Evolutionary conservation across 106 monocot genomes (phyloP), one percentile per base, ranked within the genome.

Genomic region (Gastrodia elata): DNA sequence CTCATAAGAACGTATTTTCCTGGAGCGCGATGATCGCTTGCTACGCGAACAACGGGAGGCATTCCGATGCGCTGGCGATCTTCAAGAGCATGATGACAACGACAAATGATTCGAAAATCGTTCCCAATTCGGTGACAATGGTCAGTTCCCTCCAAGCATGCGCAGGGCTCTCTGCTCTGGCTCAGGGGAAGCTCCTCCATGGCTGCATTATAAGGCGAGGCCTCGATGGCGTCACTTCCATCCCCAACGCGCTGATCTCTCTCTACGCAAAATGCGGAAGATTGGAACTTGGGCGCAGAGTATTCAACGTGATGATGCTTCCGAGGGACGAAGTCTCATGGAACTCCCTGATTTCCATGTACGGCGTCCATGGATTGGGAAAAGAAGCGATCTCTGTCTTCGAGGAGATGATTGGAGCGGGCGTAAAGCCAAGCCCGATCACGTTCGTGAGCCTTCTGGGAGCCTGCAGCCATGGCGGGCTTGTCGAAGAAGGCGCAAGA

Each of bases 21-120:
- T 93, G 90, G 93, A 93, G 88, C 46, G 90, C 97, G 27, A 93
- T 97, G 85, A 87, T 97, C 38, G 81, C 82, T 46, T 95, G 90
- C 35, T 93, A 88, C 38, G 88, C 88, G 6, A 87, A 78, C 69
- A 88, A 82, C 34, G 88, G 83, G 77, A 84, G 83, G 3, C 78
- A 86, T 0, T 77, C 84, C 20, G 83, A 83, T 69, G 93, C 90
- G 0, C 37, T 97, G 73, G 49, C 46, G 37, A 72, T 97, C 32
- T 97, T 95, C 34, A n/a, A 49, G 2, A 75, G 79, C 65, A 95
- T 95, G 94, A 76, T 89, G 79, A 56, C 41, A 36, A 11, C 4
- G 18, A 11, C 4, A 13, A 76, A 72, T 8, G 71, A 74, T 27
- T 11, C 64, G 2, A 73, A 84, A 37, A 65, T 67, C 11, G 59